phyloP scores from a whole-genome alignment of 768 basidiomycete genomes.

The Tephrocybe sp. region DNA sequence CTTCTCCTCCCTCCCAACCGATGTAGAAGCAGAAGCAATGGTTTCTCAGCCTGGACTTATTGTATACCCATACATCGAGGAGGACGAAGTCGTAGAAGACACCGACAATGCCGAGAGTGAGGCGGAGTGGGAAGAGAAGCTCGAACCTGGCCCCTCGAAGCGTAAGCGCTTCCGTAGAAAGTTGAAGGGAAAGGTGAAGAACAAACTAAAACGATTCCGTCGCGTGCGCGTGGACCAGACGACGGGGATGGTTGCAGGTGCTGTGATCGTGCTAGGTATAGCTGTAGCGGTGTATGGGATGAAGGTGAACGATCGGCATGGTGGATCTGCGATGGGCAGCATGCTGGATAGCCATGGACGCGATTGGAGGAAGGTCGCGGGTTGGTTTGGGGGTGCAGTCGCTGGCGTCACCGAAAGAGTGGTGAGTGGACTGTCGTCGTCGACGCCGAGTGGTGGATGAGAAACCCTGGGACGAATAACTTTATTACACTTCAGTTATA shows the following conservation, averaged over 20 bases:
- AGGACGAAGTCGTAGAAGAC: conserved; percentile 21
- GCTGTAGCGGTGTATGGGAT: conserved; percentile 62
- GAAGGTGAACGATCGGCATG: conserved; percentile 23
- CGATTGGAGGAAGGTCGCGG: conserved; percentile 26
- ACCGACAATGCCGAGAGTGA: conserved; percentile 20
- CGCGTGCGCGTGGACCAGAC: conserved; percentile 30
- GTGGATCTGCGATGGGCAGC: conserved; percentile 17
- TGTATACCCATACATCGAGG: conserved; percentile 50
- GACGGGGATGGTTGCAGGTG: conserved; percentile 56
- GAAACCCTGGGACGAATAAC: not conserved
- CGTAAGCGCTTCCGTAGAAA: conserved; percentile 15
- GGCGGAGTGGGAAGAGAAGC: conserved; percentile 15
- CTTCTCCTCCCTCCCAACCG: conserved; percentile 38
- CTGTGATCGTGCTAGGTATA: conserved; percentile 66
- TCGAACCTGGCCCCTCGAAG: conserved; percentile 7
- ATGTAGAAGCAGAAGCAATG: conserved; percentile 60
- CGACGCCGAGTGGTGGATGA: not conserved
- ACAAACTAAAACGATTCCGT: conserved; percentile 19
- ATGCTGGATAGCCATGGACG: conserved; percentile 10
- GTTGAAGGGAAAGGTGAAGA: conserved; percentile 18
- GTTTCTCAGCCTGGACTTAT: conserved; percentile 52
- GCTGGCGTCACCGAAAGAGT: conserved; percentile 23
- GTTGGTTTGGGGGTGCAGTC: conserved; percentile 28
- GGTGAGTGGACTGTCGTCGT: conserved; percentile 6
- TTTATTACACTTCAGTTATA: conserved; percentile 7